Base-by-base conservation (phyloP, 768 basidiomycete genomes). In the Lactarius quietus region DNA sequence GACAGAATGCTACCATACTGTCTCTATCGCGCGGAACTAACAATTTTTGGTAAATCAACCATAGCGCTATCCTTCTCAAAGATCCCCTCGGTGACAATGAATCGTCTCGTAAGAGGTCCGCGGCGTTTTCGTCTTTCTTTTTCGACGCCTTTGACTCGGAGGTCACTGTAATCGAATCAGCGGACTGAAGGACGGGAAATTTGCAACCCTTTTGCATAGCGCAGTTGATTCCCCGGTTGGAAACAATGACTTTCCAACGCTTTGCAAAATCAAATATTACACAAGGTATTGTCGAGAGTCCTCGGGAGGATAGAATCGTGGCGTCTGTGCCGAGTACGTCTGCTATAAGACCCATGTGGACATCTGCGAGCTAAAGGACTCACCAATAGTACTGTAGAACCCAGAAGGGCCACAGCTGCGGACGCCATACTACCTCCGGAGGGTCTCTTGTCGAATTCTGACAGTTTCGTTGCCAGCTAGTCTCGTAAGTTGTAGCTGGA, bases 181-280 rank as follows among this genome's bases (percentile, higher is more conserved):
- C 92, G 85, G 38, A 98, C 86, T 1, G 90, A 94, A 7, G 88
- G 92, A 45, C 97, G 89, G 26, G 89, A 92, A 66, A 98, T 93
- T 74, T 96, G 90, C 98, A 86, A 20, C 96, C 97, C 76, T 95
- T 96, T 75, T 97, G 95, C 61, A 98, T 91, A 17, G 92, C 87
- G 75, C 98, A 94, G 76, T 92, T 96, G 70, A 95, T 88, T n/a
- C 88, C 86, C n/a, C 93, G 87, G 76, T 99, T 97, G 3, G 94
- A 95, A n/a, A 98, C 91, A 72, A 99, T 95, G 72, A 98, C 86
- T 72, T 99, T 96, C 2, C 95, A 95, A 67, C 96, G 87, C 75
- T 99, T 98, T 81, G 92, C 93, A 77, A 98, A 99, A 1, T 96
- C 93, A 0, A 97, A 93, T 65, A 99, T 97, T 71, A 95, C 93